A percentile compares a stretch with the other conserved stretches of the same genome.
Conservation (phyloP, 768 basidiomycete species). For the Leccinum uliginosum region DNA sequence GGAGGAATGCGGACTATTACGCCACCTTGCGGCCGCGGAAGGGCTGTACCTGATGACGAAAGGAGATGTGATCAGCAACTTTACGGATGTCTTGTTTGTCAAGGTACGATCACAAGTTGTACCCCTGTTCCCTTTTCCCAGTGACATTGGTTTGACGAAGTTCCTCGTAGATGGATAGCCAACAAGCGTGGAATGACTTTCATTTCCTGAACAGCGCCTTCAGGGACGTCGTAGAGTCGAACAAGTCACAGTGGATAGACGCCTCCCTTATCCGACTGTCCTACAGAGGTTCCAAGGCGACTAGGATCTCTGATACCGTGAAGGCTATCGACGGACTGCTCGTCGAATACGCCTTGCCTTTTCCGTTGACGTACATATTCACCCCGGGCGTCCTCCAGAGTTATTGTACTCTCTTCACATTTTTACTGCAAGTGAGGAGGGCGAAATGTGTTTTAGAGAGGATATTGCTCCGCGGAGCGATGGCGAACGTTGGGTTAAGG, state of each 20-base stretch:
- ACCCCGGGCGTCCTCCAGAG: constrained; percentile 48
- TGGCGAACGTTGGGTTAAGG: constrained; percentile 30
- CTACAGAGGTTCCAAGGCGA: constrained; percentile 49
- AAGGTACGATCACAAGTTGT: constrained; percentile 44
- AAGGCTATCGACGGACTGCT: constrained; percentile 61
- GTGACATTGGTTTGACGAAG: not conserved
- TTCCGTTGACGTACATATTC: constrained; percentile 78
- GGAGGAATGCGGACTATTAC: constrained; percentile 62
- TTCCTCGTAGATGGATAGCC: constrained; percentile 63
- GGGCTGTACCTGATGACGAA: constrained; percentile 70
- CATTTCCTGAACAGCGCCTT: constrained; percentile 82
- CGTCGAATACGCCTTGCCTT: constrained; percentile 79
- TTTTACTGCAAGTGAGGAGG: constrained; percentile 68
- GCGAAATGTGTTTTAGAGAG: constrained; percentile 69
- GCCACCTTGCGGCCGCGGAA: constrained; percentile 61
- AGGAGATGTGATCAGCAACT: constrained; percentile 75
- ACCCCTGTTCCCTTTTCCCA: not conserved
- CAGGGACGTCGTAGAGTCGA: constrained; percentile 56
- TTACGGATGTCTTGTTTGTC: constrained; percentile 67
- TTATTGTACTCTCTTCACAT: constrained; percentile 66
- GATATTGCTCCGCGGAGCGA: constrained; percentile 58
- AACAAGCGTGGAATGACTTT: constrained; percentile 72
- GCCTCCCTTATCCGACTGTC: constrained; percentile 68
- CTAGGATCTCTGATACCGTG: constrained; percentile 49
- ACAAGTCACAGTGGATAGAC: constrained; percentile 54